Evolutionary conservation across 768 basidiomycete species (phyloP), one percentile per base, ranked within the genome.

Genomic region (Suillus sp.): DNA sequence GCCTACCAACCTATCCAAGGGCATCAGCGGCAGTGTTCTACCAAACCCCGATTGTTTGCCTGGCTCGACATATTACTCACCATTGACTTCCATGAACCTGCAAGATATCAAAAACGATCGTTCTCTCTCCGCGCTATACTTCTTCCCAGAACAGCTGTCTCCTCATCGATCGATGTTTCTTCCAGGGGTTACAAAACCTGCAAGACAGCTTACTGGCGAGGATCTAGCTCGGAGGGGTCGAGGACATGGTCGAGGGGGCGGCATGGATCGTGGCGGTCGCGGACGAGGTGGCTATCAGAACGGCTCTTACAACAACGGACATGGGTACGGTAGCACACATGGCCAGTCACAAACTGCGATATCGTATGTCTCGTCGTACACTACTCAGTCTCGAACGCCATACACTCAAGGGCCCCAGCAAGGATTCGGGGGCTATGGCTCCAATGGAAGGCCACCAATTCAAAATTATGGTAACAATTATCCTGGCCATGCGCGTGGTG

Each of bases 41-140:
- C 88, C 92, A 18, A 93, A 96, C 74, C 91, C 94, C 20, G 87
- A 89, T 61, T 96, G 91, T 70, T 84, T 99, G 14, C 97, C 97
- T 3, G 93, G 94, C 59, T 92, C 95, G 7, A 96, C 93, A 0
- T 96, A 93, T 74, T 87, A 88, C 68, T 86, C 85, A 37, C 94
- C 93, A 10, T 77, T 99, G 40, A 68, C 81, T 5, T 75, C 78
- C 25, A 74, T 86, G 45, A 82, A 82, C 59, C 78, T 92, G 57
- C 84, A 85, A 3, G 95, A 99, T 76, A 89, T 99, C 68, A 83
- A 84, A 69, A 90, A 91, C 72, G 95, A 99, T 76, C 84, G 86
- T 27, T 92, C 96, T 11, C 79, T 99, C 14, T 96, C 95, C 0
- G 94, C 89, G 2, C 76, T 88, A 37, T 99, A 95, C 75, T 88